These are phyloP conservation scores for Fusarium sp. DNA, from an alignment of 2,329 filamentous ascomycete genomes.

Conservation along the genomic window DNA sequence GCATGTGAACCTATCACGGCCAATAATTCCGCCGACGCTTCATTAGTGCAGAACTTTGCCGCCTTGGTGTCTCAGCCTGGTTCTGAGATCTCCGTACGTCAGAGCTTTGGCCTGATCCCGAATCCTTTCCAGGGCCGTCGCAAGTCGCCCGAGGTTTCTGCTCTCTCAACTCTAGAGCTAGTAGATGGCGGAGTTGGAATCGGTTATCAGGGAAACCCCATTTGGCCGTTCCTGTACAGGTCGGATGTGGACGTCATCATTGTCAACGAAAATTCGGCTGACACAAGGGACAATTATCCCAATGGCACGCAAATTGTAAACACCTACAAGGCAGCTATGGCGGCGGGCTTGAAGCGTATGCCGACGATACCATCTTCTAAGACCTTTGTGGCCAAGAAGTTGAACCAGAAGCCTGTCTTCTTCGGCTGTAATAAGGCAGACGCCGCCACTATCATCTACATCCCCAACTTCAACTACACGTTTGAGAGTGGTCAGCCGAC, in stretches of 20 bases:
- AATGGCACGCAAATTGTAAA: conserved; percentile 12
- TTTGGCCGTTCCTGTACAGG: conserved; percentile 16
- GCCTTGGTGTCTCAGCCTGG: neutral
- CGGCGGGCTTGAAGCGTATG: neutral
- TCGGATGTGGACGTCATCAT: conserved; percentile 9
- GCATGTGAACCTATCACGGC: neutral
- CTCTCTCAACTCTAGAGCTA: conserved; percentile 4
- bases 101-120: conserved; percentile 2
- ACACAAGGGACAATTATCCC: neutral
- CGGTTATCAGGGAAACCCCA: conserved; percentile 5
- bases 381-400: conserved; percentile 12
- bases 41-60: conserved; percentile 8
- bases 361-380: conserved; percentile 2
- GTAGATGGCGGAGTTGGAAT: conserved; percentile 15
- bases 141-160: conserved; percentile 1
- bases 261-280: conserved; percentile 21
- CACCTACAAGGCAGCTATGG: conserved; percentile 13
- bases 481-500: conserved; percentile 9
- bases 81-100: neutral
- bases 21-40: conserved; percentile 3
- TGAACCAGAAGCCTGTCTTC: conserved; percentile 12
- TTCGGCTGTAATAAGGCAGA: conserved; percentile 6
- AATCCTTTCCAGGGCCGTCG: conserved; percentile 12
- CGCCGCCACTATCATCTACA: conserved; percentile 9
- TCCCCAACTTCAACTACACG: conserved; percentile 21